These are phyloP conservation scores for Astrothelium macrocarpum DNA, from an alignment of 495 filamentous ascomycete genomes.

Conservation along the genomic window DNA sequence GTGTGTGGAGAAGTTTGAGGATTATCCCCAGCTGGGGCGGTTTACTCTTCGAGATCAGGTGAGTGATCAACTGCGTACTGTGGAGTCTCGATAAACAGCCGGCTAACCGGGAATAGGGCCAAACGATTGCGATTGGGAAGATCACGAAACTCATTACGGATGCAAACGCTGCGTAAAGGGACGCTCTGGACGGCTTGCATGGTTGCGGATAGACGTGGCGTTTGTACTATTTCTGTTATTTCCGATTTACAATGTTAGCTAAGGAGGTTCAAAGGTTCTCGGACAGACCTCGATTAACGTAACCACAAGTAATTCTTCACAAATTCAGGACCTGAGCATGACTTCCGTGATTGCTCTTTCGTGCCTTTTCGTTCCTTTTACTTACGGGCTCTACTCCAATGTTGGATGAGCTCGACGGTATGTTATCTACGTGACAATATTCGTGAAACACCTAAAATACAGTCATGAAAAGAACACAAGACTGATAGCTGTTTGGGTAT, in stretches of 20 bases:
- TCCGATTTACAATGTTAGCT: too few relatives aligned
- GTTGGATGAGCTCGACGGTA: too few relatives aligned
- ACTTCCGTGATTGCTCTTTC: too few relatives aligned
- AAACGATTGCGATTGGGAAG: constrained; percentile 33
- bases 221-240: neutral
- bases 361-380: too few relatives aligned
- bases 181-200: neutral
- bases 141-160: constrained; percentile 30
- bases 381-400: too few relatives aligned
- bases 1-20: constrained; percentile 86
- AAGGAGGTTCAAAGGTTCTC: too few relatives aligned
- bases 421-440: too few relatives aligned
- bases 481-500: neutral
- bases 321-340: too few relatives aligned
- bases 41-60: constrained; percentile 95
- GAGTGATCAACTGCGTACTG: constrained; percentile 16
- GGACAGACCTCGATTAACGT: too few relatives aligned
- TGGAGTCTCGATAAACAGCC: neutral
- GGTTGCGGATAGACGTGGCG: neutral
- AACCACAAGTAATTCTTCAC: too few relatives aligned
- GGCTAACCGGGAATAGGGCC: constrained; percentile 15
- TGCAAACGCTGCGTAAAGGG: neutral
- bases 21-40: constrained; percentile 86
- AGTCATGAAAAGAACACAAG: too few relatives aligned
- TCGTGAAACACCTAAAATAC: too few relatives aligned